A percentile compares a stretch with the other conserved stretches of the same genome.
Evolutionary conservation across 2,329 filamentous ascomycete genomes (phyloP).

Genomic region (Clonostachys chloroleuca): DNA sequence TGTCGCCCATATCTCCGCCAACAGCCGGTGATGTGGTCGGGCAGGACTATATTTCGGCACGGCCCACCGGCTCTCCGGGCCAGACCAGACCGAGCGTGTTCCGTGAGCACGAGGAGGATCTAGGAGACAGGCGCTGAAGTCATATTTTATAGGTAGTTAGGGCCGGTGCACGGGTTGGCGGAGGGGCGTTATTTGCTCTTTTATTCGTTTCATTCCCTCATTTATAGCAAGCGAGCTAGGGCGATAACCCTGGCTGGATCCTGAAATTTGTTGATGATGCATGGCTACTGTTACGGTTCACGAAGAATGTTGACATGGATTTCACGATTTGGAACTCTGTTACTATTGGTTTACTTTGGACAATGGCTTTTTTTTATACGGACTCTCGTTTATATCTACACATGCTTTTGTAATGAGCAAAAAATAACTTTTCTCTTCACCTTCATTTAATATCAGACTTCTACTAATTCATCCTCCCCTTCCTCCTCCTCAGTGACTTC

Average conservation of each 20-base stretch:
- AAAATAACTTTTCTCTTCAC: slow-evolving; percentile 1
- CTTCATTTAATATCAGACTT: slow-evolving; percentile 30
- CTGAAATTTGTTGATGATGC: too few species aligned
- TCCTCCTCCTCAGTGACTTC: slow-evolving; percentile 42
- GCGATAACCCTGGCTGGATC: too few species aligned
- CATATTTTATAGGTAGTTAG: too few species aligned
- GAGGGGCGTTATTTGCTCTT: too few species aligned
- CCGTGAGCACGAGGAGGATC: slow-evolving; percentile 33
- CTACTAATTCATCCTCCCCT: slow-evolving; percentile 42
- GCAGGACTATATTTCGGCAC: slow-evolving; percentile 19
- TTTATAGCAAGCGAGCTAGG: too few species aligned
- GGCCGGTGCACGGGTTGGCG: too few species aligned
- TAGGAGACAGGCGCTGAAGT: slow-evolving; percentile 13
- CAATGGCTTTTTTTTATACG: not conserved
- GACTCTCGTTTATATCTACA: not conserved
- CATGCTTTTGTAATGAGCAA: not conserved
- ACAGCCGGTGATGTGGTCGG: slow-evolving; percentile 14
- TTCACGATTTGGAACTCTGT: not conserved
- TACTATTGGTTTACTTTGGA: not conserved
- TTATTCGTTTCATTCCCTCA: too few species aligned
- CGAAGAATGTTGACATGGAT: too few species aligned
- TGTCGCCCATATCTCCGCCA: slow-evolving; percentile 18
- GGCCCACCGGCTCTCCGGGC: slow-evolving; percentile 11
- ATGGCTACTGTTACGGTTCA: too few species aligned
- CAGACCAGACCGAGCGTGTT: slow-evolving; percentile 33